Base-by-base conservation (phyloP, 208 protist genomes). In the Herpetomonas muscarum region DNA sequence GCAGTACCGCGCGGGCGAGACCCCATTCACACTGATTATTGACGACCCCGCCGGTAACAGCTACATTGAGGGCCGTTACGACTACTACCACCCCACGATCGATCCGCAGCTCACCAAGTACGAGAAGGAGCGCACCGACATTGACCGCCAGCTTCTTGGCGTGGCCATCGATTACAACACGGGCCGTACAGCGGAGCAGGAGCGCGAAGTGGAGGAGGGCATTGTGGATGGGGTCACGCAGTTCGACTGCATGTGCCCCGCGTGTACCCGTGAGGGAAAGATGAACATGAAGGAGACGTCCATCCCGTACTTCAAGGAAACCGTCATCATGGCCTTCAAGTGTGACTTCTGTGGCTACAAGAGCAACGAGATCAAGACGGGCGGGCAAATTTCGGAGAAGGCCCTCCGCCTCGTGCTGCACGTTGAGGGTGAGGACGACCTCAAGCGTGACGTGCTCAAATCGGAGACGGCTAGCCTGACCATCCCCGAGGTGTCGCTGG, bases 221-320 rank as follows among this genome's bases (percentile, higher is more conserved):
- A 70, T 87, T 13, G 79, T 89, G 55, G 72, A 79, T 29, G 86
- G 86, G 19, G 74, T 92, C 26, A 68, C 70, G 22, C 60, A 71
- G 44, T 75, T 97, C 44, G 70, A 72, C 54, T 88, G 73, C 31
- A 71, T 70, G 31, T 97, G 92, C 70, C 76, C 78, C n/a, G 83
- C 84, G 19, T 97, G 92, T 70, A 55, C 66, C 21, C 50, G 69
- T 42, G 44, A 49, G 10, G 90, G 92, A 19, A 55, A 75, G 25
- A 79, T 94, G 39, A 81, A 81, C 54, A 89, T 96, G 74, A 71
- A 96, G 37, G 61, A 93, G 60, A 80, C 78, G 36, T 68, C 95
- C 30, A 98, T 98, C 42, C 96, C 96, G 3, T 85, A 96, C 66
- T 98, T 98, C 76, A 98, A 98, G 59, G 81, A 98, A 53, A 93